phyloP scores from a whole-genome alignment of 2,329 filamentous ascomycete species.

The Phialemonium atrogriseum region DNA sequence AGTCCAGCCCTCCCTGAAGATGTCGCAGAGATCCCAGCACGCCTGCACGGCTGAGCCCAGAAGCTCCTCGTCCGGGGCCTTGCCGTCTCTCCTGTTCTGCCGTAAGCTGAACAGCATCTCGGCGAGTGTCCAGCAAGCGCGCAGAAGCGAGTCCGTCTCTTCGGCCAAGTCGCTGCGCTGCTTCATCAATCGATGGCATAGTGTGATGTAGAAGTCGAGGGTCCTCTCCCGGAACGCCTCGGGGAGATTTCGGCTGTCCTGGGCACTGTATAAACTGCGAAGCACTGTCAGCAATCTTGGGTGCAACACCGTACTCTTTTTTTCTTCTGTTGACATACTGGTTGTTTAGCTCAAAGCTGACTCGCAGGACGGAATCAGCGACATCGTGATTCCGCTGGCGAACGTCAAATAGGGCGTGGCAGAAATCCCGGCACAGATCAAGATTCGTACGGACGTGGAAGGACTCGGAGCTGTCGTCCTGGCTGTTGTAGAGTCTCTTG shows the following conservation, averaged over 20 bases:
- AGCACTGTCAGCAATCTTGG: constrained; percentile 16
- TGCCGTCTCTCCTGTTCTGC: constrained; percentile 69
- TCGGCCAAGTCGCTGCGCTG: constrained; percentile 70
- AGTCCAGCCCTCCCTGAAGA: constrained; percentile 88
- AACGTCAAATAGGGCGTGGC: constrained; percentile 83
- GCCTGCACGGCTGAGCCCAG: constrained; percentile 83
- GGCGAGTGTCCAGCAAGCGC: constrained; percentile 82
- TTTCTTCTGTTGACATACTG: constrained; percentile 44
- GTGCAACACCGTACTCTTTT: not conserved
- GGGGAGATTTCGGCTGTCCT: constrained; percentile 69
- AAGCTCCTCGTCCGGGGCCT: constrained; percentile 69
- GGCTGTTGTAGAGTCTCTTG: constrained; percentile 77
- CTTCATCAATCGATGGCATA: constrained; percentile 96
- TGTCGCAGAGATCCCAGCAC: constrained; percentile 90
- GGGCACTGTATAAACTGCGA: constrained; percentile 72
- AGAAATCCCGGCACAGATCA: constrained; percentile 86
- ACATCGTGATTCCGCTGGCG: constrained; percentile 68
- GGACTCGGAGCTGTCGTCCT: constrained; percentile 59
- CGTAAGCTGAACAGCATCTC: constrained; percentile 90
- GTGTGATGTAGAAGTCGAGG: constrained; percentile 85
- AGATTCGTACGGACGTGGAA: constrained; percentile 66
- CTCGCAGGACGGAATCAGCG: constrained; percentile 77
- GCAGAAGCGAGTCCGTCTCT: constrained; percentile 76
- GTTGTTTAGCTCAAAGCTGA: constrained; percentile 93
- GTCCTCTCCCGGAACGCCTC: constrained; percentile 85